These are phyloP conservation scores for Phialophora tarda DNA, from an alignment of 2,329 filamentous ascomycete genomes.

Conservation along the genomic window DNA sequence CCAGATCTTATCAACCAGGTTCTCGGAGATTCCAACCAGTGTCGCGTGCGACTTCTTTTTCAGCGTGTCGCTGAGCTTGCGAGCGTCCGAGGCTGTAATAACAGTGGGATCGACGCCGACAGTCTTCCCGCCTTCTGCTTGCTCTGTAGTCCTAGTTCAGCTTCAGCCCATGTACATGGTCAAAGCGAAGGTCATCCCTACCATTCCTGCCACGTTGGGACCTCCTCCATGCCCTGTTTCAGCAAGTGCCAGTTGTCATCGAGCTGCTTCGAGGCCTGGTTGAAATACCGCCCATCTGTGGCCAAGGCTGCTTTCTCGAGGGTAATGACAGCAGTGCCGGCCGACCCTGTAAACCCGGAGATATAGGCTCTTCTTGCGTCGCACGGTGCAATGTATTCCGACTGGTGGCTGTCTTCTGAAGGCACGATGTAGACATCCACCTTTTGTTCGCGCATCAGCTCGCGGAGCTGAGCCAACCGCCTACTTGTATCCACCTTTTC, in stretches of 20 bases:
- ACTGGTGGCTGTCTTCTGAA: slow-evolving; percentile 96
- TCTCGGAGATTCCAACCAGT: slow-evolving; percentile 75
- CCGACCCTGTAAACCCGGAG: slow-evolving; percentile 91
- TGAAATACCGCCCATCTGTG: slow-evolving; percentile 97
- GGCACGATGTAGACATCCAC: slow-evolving; percentile 95
- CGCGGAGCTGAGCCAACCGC: slow-evolving; percentile 75
- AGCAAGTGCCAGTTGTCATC: slow-evolving; percentile 89
- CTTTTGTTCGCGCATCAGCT: slow-evolving; percentile 83
- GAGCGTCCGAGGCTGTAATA: slow-evolving; percentile 74
- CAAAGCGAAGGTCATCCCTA: slow-evolving; percentile 46
- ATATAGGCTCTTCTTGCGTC: slow-evolving; percentile 92
- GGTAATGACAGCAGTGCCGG: slow-evolving; percentile 88
- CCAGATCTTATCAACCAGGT: slow-evolving; percentile 94
- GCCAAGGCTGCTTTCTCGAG: slow-evolving; percentile 84
- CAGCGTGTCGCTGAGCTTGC: slow-evolving; percentile 82
- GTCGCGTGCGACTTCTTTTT: slow-evolving; percentile 82
- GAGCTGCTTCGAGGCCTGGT: slow-evolving; percentile 88
- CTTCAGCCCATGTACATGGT: slow-evolving; percentile 25
- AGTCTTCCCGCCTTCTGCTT: slow-evolving; percentile 81
- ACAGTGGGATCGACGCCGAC: slow-evolving; percentile 91
- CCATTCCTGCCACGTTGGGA: slow-evolving; percentile 98
- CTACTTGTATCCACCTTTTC: slow-evolving; percentile 77
- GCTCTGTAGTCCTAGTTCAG: slow-evolving; percentile 67
- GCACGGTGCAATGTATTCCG: slow-evolving; percentile 96
- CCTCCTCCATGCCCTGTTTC: slow-evolving; percentile 91